Evolutionary conservation across 495 filamentous ascomycete species (phyloP).

Genomic region (Penicillium subrubescens): DNA sequence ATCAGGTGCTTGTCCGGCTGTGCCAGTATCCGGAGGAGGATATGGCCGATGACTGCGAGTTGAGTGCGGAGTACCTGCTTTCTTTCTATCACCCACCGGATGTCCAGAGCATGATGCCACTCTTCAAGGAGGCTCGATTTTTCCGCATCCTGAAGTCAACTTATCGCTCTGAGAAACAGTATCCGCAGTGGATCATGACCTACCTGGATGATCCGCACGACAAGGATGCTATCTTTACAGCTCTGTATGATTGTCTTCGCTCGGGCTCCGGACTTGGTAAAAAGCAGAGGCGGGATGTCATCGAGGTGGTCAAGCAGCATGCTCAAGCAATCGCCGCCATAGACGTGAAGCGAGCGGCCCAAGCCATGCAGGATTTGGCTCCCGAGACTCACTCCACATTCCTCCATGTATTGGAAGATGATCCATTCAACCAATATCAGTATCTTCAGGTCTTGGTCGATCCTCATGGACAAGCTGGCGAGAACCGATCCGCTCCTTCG

Average conservation of each 20-base stretch:
- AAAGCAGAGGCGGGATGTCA: conserved; percentile 75
- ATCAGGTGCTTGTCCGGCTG: conserved; percentile 77
- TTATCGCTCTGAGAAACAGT: conserved; percentile 79
- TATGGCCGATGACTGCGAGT: conserved; percentile 89
- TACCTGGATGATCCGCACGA: conserved; percentile 87
- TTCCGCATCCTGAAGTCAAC: conserved; percentile 92
- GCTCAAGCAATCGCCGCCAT: conserved; percentile 69
- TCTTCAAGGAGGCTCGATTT: conserved; percentile 80
- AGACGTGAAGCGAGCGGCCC: conserved; percentile 68
- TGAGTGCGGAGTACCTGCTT: conserved; percentile 92
- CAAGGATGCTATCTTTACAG: conserved; percentile 71
- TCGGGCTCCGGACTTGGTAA: conserved; percentile 68
- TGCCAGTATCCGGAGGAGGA: conserved; percentile 82
- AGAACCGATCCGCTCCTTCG: conserved; percentile 31
- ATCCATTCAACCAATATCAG: conserved; percentile 66
- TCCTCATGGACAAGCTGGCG: conserved; percentile 49
- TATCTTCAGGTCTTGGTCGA: conserved; percentile 83
- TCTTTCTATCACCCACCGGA: conserved; percentile 92
- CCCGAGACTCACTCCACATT: conserved; percentile 73
- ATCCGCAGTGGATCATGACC: conserved; percentile 72
- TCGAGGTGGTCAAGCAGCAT: conserved; percentile 68
- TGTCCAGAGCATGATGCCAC: conserved; percentile 68
- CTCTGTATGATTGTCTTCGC: conserved; percentile 77
- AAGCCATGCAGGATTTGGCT: conserved; percentile 65
- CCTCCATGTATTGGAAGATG: conserved; percentile 63